phyloP scores from a whole-genome alignment of 2,329 filamentous ascomycete genomes.

The Huntiella decipiens region DNA sequence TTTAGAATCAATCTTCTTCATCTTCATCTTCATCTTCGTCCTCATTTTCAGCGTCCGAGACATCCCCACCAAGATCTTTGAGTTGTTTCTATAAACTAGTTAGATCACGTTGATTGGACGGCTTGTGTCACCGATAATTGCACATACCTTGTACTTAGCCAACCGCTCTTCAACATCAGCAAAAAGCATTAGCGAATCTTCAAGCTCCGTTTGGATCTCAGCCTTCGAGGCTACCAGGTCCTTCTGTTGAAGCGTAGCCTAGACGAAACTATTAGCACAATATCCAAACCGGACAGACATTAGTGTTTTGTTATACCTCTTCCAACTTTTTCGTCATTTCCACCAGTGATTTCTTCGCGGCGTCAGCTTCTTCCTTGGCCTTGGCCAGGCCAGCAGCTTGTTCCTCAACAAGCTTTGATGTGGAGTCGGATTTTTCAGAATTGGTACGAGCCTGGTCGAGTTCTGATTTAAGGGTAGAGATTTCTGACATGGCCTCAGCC shows the following conservation, averaged over 20 bases:
- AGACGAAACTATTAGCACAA: conserved; percentile 1
- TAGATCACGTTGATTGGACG: not conserved
- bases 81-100: conserved; percentile 30
- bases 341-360: conserved; percentile 14
- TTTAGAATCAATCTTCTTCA: conserved; percentile 24
- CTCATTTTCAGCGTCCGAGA: conserved; percentile 61
- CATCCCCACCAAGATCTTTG: conserved; percentile 44
- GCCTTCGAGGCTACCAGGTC: conserved; percentile 33
- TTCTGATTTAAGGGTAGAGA: not conserved
- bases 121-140: not conserved
- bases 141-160: conserved; percentile 50
- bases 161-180: conserved; percentile 63
- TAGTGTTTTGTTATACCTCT: conserved; percentile 9
- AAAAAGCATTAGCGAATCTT: conserved; percentile 67
- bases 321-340: conserved; percentile 17
- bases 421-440: not conserved
- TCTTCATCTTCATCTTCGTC: conserved; percentile 37
- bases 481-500: conserved; percentile 4
- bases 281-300: not conserved
- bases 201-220: conserved; percentile 55
- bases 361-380: not conserved
- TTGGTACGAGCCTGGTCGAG: not conserved
- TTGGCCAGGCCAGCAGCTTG: not conserved
- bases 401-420: not conserved
- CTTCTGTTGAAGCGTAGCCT: conserved; percentile 15